These are phyloP conservation scores for Syzygium grande DNA, from an alignment of 345 rosid genomes.

Conservation along the genomic window DNA sequence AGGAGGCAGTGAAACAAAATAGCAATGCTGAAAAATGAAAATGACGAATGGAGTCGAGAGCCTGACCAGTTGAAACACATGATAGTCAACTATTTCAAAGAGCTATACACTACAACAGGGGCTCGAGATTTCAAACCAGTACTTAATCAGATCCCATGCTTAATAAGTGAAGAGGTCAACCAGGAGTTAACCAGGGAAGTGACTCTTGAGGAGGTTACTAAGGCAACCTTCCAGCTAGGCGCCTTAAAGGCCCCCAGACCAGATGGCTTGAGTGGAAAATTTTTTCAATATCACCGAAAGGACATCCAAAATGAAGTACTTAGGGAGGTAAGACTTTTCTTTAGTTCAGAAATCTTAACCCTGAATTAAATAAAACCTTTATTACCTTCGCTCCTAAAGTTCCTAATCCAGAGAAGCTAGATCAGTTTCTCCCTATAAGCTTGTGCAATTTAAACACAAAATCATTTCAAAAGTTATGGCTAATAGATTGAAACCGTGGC, in stretches of 20 bases:
- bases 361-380: neutral
- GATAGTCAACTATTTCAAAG: neutral
- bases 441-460: neutral
- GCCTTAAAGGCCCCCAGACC: neutral
- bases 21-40: neutral
- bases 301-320: neutral
- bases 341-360: neutral
- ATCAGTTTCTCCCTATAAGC: neutral
- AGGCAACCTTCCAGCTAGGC: neutral
- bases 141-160: neutral
- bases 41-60: neutral
- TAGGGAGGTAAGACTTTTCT: neutral
- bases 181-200: neutral
- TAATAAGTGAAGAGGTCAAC: neutral
- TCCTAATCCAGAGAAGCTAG: no score
- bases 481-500: neutral
- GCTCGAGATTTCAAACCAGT: neutral
- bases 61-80: neutral
- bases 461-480: neutral
- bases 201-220: neutral
- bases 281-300: fast-evolving
- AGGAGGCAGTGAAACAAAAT: fast-evolving
- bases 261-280: fast-evolving
- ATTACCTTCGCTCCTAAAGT: neutral
- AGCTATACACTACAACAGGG: neutral